These are phyloP conservation scores for Ramaria rubella DNA, from an alignment of 768 basidiomycete genomes.

Conservation along the genomic window DNA sequence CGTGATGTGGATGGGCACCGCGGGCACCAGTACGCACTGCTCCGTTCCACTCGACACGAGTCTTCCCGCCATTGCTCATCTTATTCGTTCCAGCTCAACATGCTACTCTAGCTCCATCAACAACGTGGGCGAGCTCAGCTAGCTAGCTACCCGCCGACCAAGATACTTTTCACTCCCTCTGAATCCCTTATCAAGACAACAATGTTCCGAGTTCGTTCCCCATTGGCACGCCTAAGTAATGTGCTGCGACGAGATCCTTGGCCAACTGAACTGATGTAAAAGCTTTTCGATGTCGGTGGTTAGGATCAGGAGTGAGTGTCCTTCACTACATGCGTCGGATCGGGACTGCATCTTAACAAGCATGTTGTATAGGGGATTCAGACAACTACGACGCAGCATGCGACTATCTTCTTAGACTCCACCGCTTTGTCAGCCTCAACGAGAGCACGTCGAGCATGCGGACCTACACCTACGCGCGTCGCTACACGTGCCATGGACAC, in stretches of 20 bases:
- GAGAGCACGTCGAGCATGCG: slow-evolving; percentile 41
- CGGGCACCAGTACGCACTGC: too few species aligned
- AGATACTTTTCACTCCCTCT: slow-evolving; percentile 89
- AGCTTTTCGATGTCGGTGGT: slow-evolving; percentile 87
- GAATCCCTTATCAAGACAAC: slow-evolving; percentile 96
- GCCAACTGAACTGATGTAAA: slow-evolving; percentile 91
- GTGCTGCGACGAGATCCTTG: background rate
- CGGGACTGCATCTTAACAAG: background rate
- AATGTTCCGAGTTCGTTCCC: slow-evolving; percentile 57
- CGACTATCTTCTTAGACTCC: slow-evolving; percentile 70
- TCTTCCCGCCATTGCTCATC: background rate
- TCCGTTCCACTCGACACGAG: background rate
- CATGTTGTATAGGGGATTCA: slow-evolving; percentile 33
- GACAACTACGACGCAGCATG: slow-evolving; percentile 88
- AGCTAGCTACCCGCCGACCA: slow-evolving; percentile 92
- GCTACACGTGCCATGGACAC: slow-evolving; percentile 94
- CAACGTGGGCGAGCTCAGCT: slow-evolving; percentile 67
- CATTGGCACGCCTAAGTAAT: background rate
- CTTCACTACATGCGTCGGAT: background rate
- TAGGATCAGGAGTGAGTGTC: slow-evolving; percentile 57
- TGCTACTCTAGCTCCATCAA: slow-evolving; percentile 95
- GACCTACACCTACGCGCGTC: slow-evolving; percentile 89
- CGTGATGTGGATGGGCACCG: background rate
- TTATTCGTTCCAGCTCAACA: slow-evolving; percentile 48
- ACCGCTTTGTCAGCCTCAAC: slow-evolving; percentile 85